phyloP scores from a whole-genome alignment of 1,139 yeast genomes.

The Protomyces gravidus region DNA sequence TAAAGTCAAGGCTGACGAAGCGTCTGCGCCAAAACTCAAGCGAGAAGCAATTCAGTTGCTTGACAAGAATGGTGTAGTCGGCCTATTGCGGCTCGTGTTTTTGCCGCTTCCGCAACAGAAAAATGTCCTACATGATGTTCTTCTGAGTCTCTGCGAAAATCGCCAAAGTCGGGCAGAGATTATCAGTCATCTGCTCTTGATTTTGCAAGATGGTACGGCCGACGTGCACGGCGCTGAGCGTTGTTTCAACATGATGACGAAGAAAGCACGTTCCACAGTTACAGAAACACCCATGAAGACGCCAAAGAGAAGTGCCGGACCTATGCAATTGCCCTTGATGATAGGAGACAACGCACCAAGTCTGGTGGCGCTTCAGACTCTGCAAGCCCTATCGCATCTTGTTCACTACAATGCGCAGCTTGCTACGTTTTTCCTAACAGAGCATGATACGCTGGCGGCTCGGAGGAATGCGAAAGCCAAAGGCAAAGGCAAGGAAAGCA shows the following conservation, averaged over 20 bases:
- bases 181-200: constrained; percentile 62
- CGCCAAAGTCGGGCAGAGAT: constrained; percentile 76
- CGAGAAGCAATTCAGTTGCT: constrained; percentile 47
- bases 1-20: neutral
- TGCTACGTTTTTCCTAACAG: constrained; percentile 72
- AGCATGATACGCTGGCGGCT: constrained; percentile 58
- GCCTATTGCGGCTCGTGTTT: constrained; percentile 66
- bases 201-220: constrained; percentile 67
- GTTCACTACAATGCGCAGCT: constrained; percentile 66
- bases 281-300: constrained; percentile 32
- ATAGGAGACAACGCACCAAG: constrained; percentile 59
- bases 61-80: constrained; percentile 72
- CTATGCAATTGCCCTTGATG: constrained; percentile 1
- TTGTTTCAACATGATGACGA: constrained; percentile 56
- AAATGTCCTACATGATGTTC: constrained; percentile 61
- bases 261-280: constrained; percentile 37
- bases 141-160: constrained; percentile 65
- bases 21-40: constrained; percentile 6
- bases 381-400: constrained; percentile 69
- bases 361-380: constrained; percentile 67
- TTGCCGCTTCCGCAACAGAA: constrained; percentile 67
- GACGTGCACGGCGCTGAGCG: constrained; percentile 61
- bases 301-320: constrained; percentile 9
- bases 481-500: constrained; percentile 43
- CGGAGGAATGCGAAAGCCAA: constrained; percentile 45